Conservation (phyloP, 768 basidiomycete species). For the Auricularia sp. region DNA sequence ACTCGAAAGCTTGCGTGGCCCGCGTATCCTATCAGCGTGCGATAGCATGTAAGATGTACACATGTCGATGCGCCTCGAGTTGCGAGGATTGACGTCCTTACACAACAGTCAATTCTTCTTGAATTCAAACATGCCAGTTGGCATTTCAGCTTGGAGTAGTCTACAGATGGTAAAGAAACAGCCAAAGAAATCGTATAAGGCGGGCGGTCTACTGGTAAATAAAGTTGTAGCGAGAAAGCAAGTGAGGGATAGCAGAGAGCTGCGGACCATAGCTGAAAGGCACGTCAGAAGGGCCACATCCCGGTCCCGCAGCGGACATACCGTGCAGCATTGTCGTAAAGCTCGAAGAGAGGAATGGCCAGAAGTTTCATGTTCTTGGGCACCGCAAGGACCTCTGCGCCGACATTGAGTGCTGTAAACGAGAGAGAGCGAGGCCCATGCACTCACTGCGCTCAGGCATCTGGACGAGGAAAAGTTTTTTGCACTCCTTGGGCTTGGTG, state of each 20-base stretch:
- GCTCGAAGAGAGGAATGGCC: constrained; percentile 90
- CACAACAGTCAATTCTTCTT: too few species aligned
- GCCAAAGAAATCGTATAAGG: too few species aligned
- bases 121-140: too few species aligned
- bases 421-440: neutral
- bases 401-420: neutral
- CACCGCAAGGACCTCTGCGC: constrained; percentile 83
- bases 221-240: constrained; percentile 79
- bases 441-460: constrained; percentile 87
- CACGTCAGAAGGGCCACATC: neutral
- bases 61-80: too few species aligned
- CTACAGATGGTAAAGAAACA: too few species aligned
- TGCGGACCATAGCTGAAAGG: constrained; percentile 76
- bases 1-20: too few species aligned
- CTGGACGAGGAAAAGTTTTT: constrained; percentile 89
- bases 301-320: constrained; percentile 20
- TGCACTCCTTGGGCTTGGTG: constrained; percentile 96
- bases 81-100: too few species aligned
- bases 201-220: constrained; percentile 48
- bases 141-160: too few species aligned
- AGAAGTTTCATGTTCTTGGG: constrained; percentile 99
- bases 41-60: too few species aligned
- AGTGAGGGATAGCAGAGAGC: constrained; percentile 85
- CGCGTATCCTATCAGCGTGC: too few species aligned
- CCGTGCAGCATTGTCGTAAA: constrained; percentile 95